Percentiles rank a stretch among this genome's conserved stretches.
Evolutionary conservation across 2,329 filamentous ascomycete genomes (phyloP).

Genomic region (Colletotrichum agaves): DNA sequence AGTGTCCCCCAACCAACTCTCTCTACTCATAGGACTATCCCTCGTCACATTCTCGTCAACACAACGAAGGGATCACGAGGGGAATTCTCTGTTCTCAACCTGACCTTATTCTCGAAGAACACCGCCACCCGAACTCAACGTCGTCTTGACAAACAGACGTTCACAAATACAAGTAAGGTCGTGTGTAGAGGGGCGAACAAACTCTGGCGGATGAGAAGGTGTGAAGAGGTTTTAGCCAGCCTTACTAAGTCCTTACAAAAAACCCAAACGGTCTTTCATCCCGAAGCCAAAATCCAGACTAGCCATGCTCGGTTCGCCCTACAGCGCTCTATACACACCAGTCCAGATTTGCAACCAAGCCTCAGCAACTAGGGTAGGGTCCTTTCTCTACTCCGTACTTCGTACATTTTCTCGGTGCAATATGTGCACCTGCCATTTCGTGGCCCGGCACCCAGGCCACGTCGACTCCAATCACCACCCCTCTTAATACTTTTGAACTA

Average conservation of each 20-base stretch:
- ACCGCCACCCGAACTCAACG: not conserved
- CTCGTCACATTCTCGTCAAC: not conserved
- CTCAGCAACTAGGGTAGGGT: no score
- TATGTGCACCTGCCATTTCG: slow-evolving; percentile 11
- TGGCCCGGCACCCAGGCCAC: not conserved
- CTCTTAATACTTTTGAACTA: slow-evolving; percentile 10
- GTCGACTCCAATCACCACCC: not conserved
- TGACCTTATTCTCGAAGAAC: not conserved
- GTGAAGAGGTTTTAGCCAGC: slow-evolving; percentile 16
- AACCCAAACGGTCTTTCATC: slow-evolving; percentile 13
- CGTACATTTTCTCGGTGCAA: slow-evolving; percentile 24
- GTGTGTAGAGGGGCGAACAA: slow-evolving; percentile 5
- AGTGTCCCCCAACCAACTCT: slow-evolving; percentile 3
- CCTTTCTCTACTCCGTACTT: not conserved
- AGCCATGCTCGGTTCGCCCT: not conserved
- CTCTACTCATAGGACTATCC: not conserved
- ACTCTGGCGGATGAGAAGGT: slow-evolving; percentile 2
- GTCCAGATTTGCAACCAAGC: no score
- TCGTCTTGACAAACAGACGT: not conserved
- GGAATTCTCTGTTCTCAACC: no score
- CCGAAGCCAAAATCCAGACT: not conserved
- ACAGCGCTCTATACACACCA: no score
- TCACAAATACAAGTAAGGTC: not conserved
- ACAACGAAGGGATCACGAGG: not conserved
- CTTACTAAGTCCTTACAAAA: slow-evolving; percentile 23